These are phyloP conservation scores for Rhodamnia rubescens DNA, from an alignment of 345 rosid genomes.

Conservation along the genomic window DNA sequence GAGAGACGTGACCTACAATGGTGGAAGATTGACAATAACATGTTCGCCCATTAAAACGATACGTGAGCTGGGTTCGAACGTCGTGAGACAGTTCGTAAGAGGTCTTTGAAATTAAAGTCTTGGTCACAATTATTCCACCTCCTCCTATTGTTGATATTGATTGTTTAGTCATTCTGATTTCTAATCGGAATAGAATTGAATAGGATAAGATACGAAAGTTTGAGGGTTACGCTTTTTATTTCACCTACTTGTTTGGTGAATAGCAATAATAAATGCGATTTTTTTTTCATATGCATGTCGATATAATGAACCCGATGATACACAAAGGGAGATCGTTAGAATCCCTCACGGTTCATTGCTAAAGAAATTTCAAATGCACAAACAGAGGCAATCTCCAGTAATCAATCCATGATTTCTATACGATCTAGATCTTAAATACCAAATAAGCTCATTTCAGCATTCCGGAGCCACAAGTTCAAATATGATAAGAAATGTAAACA, in stretches of 20 bases:
- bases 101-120: background rate
- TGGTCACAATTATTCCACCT: background rate
- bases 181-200: background rate
- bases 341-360: background rate
- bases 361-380: background rate
- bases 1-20: background rate
- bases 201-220: background rate
- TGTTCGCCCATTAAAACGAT: too few relatives aligned
- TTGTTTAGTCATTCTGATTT: too few relatives aligned
- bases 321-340: rapidly evolving
- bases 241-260: rapidly evolving
- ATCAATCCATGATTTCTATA: background rate
- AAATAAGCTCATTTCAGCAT: background rate
- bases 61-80: too few relatives aligned
- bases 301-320: background rate
- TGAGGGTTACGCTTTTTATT: background rate
- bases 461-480: background rate
- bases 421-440: background rate
- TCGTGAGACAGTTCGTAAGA: too few relatives aligned
- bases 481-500: background rate
- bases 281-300: background rate
- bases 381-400: background rate
- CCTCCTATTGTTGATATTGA: background rate
- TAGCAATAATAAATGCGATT: rapidly evolving
- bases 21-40: background rate